These are phyloP conservation scores for Santalum album DNA, from an alignment of 164 flowering plant genomes.

Conservation along the genomic window DNA sequence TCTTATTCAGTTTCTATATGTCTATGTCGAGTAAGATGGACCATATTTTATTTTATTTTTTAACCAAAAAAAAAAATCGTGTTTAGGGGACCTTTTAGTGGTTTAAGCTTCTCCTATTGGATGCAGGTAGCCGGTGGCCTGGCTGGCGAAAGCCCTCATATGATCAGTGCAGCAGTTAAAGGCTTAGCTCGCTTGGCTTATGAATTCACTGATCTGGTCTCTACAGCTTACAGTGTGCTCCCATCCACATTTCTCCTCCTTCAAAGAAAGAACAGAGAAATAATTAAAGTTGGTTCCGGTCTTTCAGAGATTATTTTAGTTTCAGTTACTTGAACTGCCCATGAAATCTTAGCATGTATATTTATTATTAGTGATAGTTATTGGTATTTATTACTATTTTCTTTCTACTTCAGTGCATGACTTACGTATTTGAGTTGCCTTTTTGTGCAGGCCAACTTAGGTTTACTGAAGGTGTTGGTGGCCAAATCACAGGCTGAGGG, in stretches of 20 bases:
- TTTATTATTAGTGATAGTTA: too few species aligned
- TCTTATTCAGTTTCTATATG: too few species aligned
- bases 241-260: constrained; percentile 76
- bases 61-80: too few species aligned
- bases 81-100: background rate
- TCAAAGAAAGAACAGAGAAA: constrained; percentile 78
- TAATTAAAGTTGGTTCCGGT: constrained; percentile 47
- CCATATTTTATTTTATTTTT: too few species aligned
- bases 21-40: too few species aligned
- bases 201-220: constrained; percentile 87
- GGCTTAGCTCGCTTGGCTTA: constrained; percentile 96
- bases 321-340: background rate
- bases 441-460: constrained; percentile 84
- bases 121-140: constrained; percentile 80
- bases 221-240: constrained; percentile 58
- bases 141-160: constrained; percentile 91
- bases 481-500: constrained; percentile 78
- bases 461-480: constrained; percentile 81
- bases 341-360: too few species aligned
- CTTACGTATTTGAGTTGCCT: background rate
- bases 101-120: constrained; percentile 10
- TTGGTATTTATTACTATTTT: too few species aligned
- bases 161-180: constrained; percentile 93
- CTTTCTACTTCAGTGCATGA: background rate
- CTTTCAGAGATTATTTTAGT: background rate